These are phyloP conservation scores for Trichoderma atroviride DNA, from an alignment of 2,329 filamentous ascomycete species.

Conservation along the genomic window DNA sequence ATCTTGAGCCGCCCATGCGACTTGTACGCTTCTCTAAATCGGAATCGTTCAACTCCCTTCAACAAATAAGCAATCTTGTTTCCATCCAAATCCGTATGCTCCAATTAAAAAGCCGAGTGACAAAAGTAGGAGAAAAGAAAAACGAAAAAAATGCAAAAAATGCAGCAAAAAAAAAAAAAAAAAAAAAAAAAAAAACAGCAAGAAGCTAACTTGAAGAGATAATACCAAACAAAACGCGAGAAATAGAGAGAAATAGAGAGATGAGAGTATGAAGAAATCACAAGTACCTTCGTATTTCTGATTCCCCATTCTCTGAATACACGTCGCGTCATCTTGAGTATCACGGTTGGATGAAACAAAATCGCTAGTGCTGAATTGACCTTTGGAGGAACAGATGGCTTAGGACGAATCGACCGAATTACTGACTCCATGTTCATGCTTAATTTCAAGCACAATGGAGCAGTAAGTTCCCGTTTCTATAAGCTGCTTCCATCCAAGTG, in stretches of 20 bases:
- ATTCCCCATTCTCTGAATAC: background rate
- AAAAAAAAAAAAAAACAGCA: background rate
- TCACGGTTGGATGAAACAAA: background rate
- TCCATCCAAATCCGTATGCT: background rate
- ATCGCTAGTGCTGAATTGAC: background rate
- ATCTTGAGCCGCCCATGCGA: background rate
- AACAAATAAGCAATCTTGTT: slow-evolving; percentile 5
- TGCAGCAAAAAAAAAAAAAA: background rate
- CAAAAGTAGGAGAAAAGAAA: background rate
- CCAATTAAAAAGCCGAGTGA: background rate
- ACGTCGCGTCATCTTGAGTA: background rate
- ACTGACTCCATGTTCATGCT: background rate
- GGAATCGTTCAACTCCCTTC: background rate
- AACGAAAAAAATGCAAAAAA: background rate
- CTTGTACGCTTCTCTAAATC: background rate
- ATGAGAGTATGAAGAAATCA: background rate
- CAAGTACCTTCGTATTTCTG: background rate
- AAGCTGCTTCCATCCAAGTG: background rate
- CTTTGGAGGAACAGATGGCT: background rate
- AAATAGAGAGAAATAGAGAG: background rate
- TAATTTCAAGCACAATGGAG: background rate
- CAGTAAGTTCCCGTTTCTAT: background rate
- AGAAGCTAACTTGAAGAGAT: background rate
- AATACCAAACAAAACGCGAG: background rate
- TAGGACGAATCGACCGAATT: background rate